Conservation (phyloP, 2,329 filamentous ascomycete species). For the Pseudogymnoascus sp. region DNA sequence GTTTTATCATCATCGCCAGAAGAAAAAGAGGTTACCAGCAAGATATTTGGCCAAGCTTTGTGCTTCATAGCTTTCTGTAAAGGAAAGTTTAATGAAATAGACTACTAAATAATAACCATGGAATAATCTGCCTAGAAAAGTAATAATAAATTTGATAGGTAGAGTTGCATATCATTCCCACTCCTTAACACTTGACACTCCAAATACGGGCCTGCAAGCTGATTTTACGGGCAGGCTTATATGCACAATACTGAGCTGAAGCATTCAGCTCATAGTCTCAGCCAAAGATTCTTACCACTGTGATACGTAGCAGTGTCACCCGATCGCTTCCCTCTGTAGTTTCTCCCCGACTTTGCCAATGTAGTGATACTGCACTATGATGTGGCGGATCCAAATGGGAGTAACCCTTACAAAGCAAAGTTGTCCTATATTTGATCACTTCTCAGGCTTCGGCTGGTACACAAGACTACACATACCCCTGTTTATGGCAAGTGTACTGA, state of each 20-base stretch:
- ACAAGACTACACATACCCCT: not conserved
- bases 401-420: not conserved
- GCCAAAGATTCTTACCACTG: not conserved
- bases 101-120: not conserved
- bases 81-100: not conserved
- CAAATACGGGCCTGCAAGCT: not conserved
- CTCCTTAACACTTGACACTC: not conserved
- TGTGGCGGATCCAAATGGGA: not conserved
- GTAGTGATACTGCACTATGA: not conserved
- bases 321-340: not conserved
- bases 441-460: too few relatives aligned
- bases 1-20: not conserved
- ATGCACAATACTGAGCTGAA: not conserved
- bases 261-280: not conserved
- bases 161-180: not conserved
- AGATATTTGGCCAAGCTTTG: not conserved
- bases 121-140: not conserved
- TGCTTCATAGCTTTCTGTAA: not conserved
- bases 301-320: constrained; percentile 3
- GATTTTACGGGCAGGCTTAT: not conserved
- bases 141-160: not conserved
- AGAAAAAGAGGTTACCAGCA: not conserved
- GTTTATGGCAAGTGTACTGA: not conserved
- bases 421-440: not conserved
- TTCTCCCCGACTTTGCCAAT: not conserved